phyloP scores from a whole-genome alignment of 495 filamentous ascomycete species.

The Neurospora tetrasperma region DNA sequence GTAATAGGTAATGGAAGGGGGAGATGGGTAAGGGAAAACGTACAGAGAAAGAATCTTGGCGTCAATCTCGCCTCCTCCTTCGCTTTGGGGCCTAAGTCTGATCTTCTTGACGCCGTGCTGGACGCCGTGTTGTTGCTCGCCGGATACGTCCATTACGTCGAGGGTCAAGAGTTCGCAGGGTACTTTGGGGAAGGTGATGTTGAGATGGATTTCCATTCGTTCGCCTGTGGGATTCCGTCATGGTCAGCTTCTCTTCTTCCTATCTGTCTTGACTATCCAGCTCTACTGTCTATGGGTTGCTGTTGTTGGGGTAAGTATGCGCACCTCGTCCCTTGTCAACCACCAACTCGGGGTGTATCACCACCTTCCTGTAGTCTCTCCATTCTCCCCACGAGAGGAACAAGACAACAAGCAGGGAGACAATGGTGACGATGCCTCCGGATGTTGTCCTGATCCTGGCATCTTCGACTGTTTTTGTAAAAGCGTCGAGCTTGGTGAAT shows the following conservation, averaged over 20 bases:
- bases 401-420: slow-evolving; percentile 74
- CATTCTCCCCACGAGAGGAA: slow-evolving; percentile 93
- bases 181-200: slow-evolving; percentile 88
- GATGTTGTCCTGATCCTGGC: slow-evolving; percentile 94
- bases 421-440: slow-evolving; percentile 88
- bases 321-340: slow-evolving; percentile 93
- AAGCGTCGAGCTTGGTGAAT: slow-evolving; percentile 93
- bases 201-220: slow-evolving; percentile 97
- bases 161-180: slow-evolving; percentile 93
- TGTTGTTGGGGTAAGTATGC: slow-evolving; percentile 6
- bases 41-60: slow-evolving; percentile 63
- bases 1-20: not conserved
- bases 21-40: slow-evolving; percentile 15
- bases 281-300: not conserved
- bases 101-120: slow-evolving; percentile 87
- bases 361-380: slow-evolving; percentile 78
- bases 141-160: slow-evolving; percentile 98
- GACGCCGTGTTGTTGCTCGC: slow-evolving; percentile 89
- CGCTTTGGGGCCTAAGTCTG: slow-evolving; percentile 55
- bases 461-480: slow-evolving; percentile 98
- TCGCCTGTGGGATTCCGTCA: slow-evolving; percentile 47
- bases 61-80: slow-evolving; percentile 75
- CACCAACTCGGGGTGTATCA: slow-evolving; percentile 83
- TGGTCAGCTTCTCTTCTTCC: slow-evolving; percentile 5
- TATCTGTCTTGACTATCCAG: not conserved